These are phyloP conservation scores for Cladorrhinum sp. DNA, from an alignment of 2,329 filamentous ascomycete genomes.

Conservation along the genomic window DNA sequence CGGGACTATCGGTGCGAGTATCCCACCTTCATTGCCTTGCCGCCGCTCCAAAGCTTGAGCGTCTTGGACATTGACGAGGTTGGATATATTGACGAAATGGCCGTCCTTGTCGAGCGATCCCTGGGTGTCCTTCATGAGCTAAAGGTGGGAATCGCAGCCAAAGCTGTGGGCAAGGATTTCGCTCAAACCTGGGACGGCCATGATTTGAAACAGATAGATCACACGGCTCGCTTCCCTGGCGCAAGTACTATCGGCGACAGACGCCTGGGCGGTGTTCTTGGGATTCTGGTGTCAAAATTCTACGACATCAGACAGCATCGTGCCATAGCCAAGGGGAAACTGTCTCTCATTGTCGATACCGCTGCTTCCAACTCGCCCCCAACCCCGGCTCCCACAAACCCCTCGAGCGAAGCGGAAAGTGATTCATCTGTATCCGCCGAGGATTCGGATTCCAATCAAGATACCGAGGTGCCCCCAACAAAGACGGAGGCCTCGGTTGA, in stretches of 20 bases:
- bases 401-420: neutral
- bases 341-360: neutral
- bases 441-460: neutral
- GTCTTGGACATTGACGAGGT: conserved; percentile 80
- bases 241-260: conserved; percentile 58
- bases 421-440: neutral
- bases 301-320: conserved; percentile 51
- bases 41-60: conserved; percentile 68
- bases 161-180: conserved; percentile 48
- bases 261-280: conserved; percentile 65
- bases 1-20: conserved; percentile 65
- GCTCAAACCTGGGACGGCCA: conserved; percentile 61
- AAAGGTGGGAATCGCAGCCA: conserved; percentile 65
- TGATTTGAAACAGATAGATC: conserved; percentile 61
- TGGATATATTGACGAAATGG: conserved; percentile 81
- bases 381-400: neutral
- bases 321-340: conserved; percentile 7
- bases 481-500: conserved; percentile 13
- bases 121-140: conserved; percentile 65
- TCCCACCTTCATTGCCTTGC: conserved; percentile 75
- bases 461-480: neutral
- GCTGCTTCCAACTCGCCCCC: conserved; percentile 3
- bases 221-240: conserved; percentile 54
- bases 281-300: conserved; percentile 64
- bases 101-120: conserved; percentile 70